Percentiles rank a stretch among this genome's conserved stretches.
Evolutionary conservation across 2,329 filamentous ascomycete species (phyloP).

Genomic region (Calonectria pseudoturangicola): DNA sequence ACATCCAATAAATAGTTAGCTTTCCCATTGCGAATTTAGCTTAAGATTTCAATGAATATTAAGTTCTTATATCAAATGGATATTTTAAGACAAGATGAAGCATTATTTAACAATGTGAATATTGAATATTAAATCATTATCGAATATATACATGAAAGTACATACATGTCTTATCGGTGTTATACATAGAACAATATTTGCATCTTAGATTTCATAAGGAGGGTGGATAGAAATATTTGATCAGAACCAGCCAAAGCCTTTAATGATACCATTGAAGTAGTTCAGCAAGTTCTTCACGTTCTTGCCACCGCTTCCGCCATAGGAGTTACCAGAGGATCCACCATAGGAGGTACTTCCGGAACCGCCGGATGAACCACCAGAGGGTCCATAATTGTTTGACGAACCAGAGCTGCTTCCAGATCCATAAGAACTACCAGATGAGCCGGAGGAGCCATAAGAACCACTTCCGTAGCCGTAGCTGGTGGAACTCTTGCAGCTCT

Average conservation of each 20-base stretch:
- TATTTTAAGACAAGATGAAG: too few relatives aligned
- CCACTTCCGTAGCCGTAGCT: neutral
- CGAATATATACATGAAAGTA: neutral
- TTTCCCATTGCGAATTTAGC: too few relatives aligned
- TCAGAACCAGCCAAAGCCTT: neutral
- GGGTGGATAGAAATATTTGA: neutral
- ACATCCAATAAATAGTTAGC: too few relatives aligned
- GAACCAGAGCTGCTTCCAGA: neutral
- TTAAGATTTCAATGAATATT: too few relatives aligned
- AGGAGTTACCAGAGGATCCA: neutral
- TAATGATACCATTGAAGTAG: neutral
- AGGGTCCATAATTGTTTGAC: neutral
- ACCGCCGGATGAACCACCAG: neutral
- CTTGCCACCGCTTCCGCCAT: neutral
- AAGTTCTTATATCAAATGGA: too few relatives aligned
- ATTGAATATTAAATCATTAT: neutral
- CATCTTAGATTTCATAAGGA: neutral
- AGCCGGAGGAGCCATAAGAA: neutral
- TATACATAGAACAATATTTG: neutral
- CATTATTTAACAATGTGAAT: too few relatives aligned
- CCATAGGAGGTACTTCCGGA: neutral
- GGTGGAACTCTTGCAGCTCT: neutral
- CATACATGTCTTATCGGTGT: neutral
- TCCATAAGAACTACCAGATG: neutral
- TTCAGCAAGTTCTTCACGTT: neutral